Conservation (phyloP, 106 monocot genomes). For the Chionographis japonica region DNA sequence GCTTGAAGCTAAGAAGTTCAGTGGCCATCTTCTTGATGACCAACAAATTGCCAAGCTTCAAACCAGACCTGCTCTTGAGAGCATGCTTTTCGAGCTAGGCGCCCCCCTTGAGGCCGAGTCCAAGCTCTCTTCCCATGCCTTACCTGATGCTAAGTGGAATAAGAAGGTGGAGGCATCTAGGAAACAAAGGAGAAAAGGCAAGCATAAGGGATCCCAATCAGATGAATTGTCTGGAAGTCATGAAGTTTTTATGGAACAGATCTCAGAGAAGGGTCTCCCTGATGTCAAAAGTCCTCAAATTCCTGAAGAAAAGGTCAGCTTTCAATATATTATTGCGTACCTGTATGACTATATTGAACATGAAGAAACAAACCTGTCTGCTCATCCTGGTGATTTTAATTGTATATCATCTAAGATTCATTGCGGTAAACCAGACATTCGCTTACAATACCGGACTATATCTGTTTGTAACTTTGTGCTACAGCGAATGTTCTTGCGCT, state of each 20-base stretch:
- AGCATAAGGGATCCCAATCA: constrained; percentile 35
- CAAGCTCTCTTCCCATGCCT: constrained; percentile 9
- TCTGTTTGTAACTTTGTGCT: no score
- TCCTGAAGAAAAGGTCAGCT: constrained; percentile 50
- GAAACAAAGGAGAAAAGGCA: constrained; percentile 62
- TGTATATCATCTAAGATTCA: no score
- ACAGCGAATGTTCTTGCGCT: no score
- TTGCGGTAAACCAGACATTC: no score
- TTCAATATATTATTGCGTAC: background rate
- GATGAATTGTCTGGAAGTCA: constrained; percentile 20
- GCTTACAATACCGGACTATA: no score
- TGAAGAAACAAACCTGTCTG: no score
- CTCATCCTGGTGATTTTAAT: no score
- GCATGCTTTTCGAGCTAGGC: constrained; percentile 70
- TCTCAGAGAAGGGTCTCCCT: constrained; percentile 15
- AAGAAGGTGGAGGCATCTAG: constrained; percentile 43
- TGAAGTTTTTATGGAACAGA: constrained; percentile 15
- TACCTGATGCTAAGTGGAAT: constrained; percentile 45
- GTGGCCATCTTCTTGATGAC: constrained; percentile 77
- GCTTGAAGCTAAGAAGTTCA: constrained; percentile 65
- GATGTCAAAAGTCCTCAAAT: constrained; percentile 23
- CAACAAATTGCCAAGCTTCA: constrained; percentile 87
- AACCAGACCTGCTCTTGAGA: constrained; percentile 44
- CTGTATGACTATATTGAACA: no score
- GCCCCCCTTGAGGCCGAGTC: constrained; percentile 42